A percentile compares a stretch with the other conserved stretches of the same genome.
Evolutionary conservation across 305 asterid genomes (phyloP).

Genomic region (Caryopteris hybrid): DNA sequence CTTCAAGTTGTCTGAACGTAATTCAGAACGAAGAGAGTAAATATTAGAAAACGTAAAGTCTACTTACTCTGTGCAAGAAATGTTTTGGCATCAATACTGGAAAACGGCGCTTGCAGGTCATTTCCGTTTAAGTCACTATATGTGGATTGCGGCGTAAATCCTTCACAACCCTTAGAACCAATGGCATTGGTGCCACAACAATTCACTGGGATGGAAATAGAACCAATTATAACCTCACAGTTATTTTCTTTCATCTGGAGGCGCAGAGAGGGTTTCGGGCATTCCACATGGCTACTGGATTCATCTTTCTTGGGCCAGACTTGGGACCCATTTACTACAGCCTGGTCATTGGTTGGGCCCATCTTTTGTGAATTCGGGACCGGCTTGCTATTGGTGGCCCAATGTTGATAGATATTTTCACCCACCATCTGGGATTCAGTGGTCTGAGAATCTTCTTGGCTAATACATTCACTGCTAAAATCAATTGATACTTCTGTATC

Average conservation of each 20-base stretch:
- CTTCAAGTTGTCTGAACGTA: too few relatives aligned
- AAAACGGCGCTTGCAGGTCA: slow-evolving; percentile 40
- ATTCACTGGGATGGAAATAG: slow-evolving; percentile 58
- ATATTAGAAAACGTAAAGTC: too few relatives aligned
- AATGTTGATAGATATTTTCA: too few relatives aligned
- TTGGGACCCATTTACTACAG: slow-evolving; percentile 37
- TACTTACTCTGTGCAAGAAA: slow-evolving; percentile 80
- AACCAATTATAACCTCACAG: slow-evolving; percentile 73
- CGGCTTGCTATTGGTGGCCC: slow-evolving; percentile 16
- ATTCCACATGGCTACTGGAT: slow-evolving; percentile 35
- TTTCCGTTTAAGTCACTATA: too few relatives aligned
- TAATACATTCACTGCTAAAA: slow-evolving; percentile 21
- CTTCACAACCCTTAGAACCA: slow-evolving; percentile 25
- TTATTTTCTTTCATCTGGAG: slow-evolving; percentile 39
- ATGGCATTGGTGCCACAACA: slow-evolving; percentile 23
- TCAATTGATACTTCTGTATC: slow-evolving; percentile 33
- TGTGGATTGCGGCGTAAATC: too few relatives aligned
- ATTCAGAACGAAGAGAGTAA: too few relatives aligned
- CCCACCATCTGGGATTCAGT: slow-evolving; percentile 26
- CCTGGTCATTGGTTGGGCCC: slow-evolving; percentile 38
- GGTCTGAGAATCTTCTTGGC: slow-evolving; percentile 18
- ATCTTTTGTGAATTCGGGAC: slow-evolving; percentile 53
- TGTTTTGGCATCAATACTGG: slow-evolving; percentile 54
- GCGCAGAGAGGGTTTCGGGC: slow-evolving; percentile 26
- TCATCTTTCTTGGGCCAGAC: slow-evolving; percentile 75